phyloP scores from a whole-genome alignment of 78 protist genomes.

The Dictyostelium firmibasis region DNA sequence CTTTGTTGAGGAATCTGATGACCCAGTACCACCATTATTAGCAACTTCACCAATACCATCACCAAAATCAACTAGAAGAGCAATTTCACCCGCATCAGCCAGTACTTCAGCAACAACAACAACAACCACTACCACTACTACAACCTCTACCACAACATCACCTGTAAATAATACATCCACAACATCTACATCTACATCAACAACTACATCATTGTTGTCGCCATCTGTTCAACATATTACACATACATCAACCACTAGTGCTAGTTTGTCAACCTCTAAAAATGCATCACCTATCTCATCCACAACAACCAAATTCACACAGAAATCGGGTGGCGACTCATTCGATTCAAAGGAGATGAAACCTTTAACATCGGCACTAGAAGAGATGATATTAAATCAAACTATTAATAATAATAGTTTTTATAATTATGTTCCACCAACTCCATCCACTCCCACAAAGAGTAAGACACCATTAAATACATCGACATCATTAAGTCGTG shows the following conservation, averaged over 20 bases:
- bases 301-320: not conserved
- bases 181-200: not conserved
- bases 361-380: constrained; percentile 52
- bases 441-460: not conserved
- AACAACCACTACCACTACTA: constrained; percentile 10
- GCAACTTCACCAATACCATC: constrained; percentile 84
- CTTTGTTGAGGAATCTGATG: constrained; percentile 87
- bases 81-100: not conserved
- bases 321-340: not conserved
- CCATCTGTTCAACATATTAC: not conserved
- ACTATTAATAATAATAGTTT: not conserved
- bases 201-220: not conserved
- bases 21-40: constrained; percentile 62
- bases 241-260: not conserved
- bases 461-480: not conserved
- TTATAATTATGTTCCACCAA: not conserved
- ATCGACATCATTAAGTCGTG: not conserved
- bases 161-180: not conserved
- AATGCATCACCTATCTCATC: not conserved
- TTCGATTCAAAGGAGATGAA: constrained; percentile 10
- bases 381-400: constrained; percentile 38
- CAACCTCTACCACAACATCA: not conserved
- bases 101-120: not conserved
- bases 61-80: constrained; percentile 56
- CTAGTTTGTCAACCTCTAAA: not conserved